These are phyloP conservation scores for Metarhizium anisopliae DNA, from an alignment of 2,329 filamentous ascomycete genomes.

Conservation along the genomic window DNA sequence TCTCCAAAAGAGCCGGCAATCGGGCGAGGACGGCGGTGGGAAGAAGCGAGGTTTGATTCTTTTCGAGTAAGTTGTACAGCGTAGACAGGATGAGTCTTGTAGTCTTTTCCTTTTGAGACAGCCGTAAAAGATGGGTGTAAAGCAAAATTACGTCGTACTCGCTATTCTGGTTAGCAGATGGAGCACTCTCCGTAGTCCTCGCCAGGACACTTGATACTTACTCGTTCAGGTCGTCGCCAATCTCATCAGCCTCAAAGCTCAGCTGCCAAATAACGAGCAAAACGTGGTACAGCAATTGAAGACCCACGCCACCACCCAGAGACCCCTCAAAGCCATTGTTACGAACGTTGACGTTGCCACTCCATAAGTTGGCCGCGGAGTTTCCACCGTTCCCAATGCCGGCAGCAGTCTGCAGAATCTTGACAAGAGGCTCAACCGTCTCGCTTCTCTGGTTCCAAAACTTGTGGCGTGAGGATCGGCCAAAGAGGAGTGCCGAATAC, in stretches of 20 bases:
- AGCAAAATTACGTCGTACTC: conserved; percentile 89
- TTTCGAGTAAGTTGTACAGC: conserved; percentile 71
- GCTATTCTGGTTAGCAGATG: conserved; percentile 33
- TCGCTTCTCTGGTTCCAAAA: conserved; percentile 91
- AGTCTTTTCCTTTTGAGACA: conserved; percentile 97
- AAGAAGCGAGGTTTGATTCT: conserved; percentile 63
- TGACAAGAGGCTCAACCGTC: conserved; percentile 72
- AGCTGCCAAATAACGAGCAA: conserved; percentile 93
- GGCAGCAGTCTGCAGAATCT: conserved; percentile 72
- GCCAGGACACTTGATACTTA: conserved; percentile 35
- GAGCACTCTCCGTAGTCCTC: not conserved
- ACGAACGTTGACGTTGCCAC: conserved; percentile 41
- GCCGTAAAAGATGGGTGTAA: conserved; percentile 82
- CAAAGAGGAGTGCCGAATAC: conserved; percentile 77
- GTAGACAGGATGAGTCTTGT: conserved; percentile 86
- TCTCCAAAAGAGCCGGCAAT: conserved; percentile 59
- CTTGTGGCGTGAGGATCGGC: conserved; percentile 61
- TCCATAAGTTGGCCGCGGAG: conserved; percentile 53
- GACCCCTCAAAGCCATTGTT: conserved; percentile 53
- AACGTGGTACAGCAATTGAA: conserved; percentile 91
- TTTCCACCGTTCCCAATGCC: conserved; percentile 59
- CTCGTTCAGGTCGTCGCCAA: conserved; percentile 75
- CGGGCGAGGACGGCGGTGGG: conserved; percentile 81
- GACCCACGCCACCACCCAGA: conserved; percentile 72
- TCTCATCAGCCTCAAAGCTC: conserved; percentile 76